Base-by-base conservation (phyloP, 2,329 filamentous ascomycete genomes). In the Paecilomyces variotii region DNA sequence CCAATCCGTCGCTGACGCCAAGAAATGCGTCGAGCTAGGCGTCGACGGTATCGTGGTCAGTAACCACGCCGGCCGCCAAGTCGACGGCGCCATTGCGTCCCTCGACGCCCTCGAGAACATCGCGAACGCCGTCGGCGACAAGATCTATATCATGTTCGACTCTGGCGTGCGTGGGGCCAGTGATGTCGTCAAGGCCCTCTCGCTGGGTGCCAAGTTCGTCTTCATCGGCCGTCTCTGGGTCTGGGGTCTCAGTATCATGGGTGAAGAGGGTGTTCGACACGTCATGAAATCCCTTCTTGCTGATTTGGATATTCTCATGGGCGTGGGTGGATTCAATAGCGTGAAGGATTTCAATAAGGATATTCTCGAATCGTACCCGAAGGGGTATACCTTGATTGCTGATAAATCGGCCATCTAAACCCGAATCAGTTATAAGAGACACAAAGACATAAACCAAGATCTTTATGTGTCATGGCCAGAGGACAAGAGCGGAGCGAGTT, bases 61-160 rank as follows among this genome's bases (percentile, higher is more conserved):
- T 12, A 91, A 91, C 64, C 88, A 91, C 68, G 88, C 87, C 1
- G 87, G 87, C 0, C 72, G 87, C 24, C 83, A 87, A 69, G 81
- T 86, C 1, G 84, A 86, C 63, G 84, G 84, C 0, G 83, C 84
- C 2, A 75, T 83, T 58, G 83, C 79, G 11, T 83, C 79, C 65
- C 68, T 87, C 55, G 84, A 87, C 67, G 82, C 82, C 1, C 64
- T 86, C 62, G 82, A 86, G 72, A 80, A 79, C 59, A 86, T 87
- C 58, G 79, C 78, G 1, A 73, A 70, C 71, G 79, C 79, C 12
- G 78, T 83, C 12, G 80, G 80, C 0, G 76, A 80, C 61, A 73
- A 77, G 56, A 75, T 70, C 2, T 78, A 82, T 64, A 77, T 86
- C 61, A 84, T 84, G 76, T 87, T 80, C 68, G 84, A 87, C 69